Base-by-base conservation (phyloP, 306 rosid species). In the Begonia peltatifolia region DNA sequence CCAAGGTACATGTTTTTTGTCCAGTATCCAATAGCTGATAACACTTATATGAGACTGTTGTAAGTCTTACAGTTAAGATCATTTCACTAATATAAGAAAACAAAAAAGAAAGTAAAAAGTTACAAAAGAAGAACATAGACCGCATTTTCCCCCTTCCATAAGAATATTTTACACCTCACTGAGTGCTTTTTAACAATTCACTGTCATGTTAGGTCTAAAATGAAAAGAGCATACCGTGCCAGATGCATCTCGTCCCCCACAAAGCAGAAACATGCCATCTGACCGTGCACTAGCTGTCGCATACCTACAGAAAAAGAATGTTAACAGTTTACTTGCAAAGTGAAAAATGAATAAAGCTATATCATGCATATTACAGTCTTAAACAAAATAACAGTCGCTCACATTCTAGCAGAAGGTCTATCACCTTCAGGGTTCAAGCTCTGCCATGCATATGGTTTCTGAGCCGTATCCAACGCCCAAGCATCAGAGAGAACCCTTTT, bases 241-340 rank as follows among this genome's bases (percentile, higher is more conserved):
- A 62, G 96, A 75, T 69, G 88, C 57, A 55, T 92, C 99, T 65
- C 99, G 81, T 77, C 99, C 99, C 58, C 99, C 99, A 58, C 99
- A 92, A 63, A 92, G 89, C 72, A 92, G 71, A 79, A 92, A 81
- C 99, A 92, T 92, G 63, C 99, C 99, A 77, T 92, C 99, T 68
- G 99, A 79, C 54, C 99, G 99, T 47, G 96, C 84, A 77, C 99
- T 83, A 56, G 93, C 99, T 55, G 99, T 92, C 17, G 96, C 99
- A 42, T 92, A 92, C 99, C 99, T 92, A 74, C 68, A 77, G 54
- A 66, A 75, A 56, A 70, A 59, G 73, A 68, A 56, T 60, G 46
- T 58, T 63, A 47, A 53, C 16, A 48, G 36, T 53, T 66, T 46
- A 43, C 51, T 58, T 16, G 15, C 14, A 47, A 60, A 17, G 50